Conservation (phyloP, 306 rosid genomes). For the Ziziphus jujuba region DNA sequence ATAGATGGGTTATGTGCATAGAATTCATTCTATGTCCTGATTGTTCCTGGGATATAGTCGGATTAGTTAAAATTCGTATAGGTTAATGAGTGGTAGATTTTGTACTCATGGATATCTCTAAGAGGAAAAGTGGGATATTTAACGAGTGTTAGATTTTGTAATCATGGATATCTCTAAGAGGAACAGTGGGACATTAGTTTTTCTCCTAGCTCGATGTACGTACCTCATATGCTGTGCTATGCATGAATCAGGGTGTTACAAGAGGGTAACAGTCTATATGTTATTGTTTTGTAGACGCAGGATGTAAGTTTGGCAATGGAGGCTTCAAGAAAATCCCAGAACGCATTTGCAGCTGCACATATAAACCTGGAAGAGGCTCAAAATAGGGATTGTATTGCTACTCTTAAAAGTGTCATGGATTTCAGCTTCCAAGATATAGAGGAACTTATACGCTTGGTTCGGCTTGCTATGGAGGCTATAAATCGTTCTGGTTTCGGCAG, state of each 20-base stretch:
- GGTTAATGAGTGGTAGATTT: constrained; percentile 11
- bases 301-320: constrained; percentile 67
- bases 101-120: constrained; percentile 6
- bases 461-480: constrained; percentile 54
- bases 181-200: not conserved
- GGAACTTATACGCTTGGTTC: constrained; percentile 60
- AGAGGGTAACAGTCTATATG: constrained; percentile 20
- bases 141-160: too few relatives aligned
- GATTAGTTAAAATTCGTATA: too few relatives aligned
- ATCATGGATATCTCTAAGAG: constrained; percentile 6
- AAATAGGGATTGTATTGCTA: constrained; percentile 45
- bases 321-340: constrained; percentile 64
- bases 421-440: constrained; percentile 86
- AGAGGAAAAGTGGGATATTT: not conserved
- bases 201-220: constrained; percentile 8
- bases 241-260: constrained; percentile 14
- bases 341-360: constrained; percentile 46
- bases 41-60: too few relatives aligned
- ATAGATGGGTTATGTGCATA: too few relatives aligned
- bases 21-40: too few relatives aligned
- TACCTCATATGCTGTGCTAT: constrained; percentile 4
- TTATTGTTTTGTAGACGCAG: constrained; percentile 54
- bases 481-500: constrained; percentile 57
- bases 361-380: constrained; percentile 45
- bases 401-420: constrained; percentile 61